These are phyloP conservation scores for Candida nitratophila DNA, from an alignment of 805 yeast genomes.

Conservation along the genomic window DNA sequence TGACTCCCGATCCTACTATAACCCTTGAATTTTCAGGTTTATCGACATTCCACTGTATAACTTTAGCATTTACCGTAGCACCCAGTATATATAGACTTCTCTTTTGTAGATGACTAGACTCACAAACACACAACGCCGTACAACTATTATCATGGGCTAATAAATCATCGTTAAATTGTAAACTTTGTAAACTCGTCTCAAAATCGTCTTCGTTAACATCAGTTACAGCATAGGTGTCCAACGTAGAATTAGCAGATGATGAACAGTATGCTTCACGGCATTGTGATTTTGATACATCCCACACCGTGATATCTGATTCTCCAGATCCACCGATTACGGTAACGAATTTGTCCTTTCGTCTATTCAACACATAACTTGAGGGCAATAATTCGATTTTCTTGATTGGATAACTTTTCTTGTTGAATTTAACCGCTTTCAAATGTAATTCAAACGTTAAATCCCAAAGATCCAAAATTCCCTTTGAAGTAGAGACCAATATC, in stretches of 20 bases:
- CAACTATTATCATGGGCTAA: conserved; percentile 14
- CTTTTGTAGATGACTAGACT: conserved; percentile 4
- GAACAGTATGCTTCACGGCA: conserved; percentile 33
- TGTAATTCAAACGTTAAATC: conserved; percentile 62
- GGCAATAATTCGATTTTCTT: conserved; percentile 40
- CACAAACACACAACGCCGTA: conserved; percentile 13
- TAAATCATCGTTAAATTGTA: neutral
- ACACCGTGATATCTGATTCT: conserved; percentile 52
- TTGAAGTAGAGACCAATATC: conserved; percentile 67
- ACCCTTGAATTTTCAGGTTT: conserved; percentile 25
- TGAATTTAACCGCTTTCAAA: conserved; percentile 57
- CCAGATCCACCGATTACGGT: conserved; percentile 65
- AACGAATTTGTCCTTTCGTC: conserved; percentile 35
- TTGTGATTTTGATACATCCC: conserved; percentile 65
- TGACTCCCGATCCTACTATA: conserved; percentile 12
- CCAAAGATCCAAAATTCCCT: conserved; percentile 75
- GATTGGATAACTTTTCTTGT: conserved; percentile 35
- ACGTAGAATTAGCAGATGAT: conserved; percentile 15
- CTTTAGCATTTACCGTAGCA: conserved; percentile 13
- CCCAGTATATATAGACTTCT: conserved; percentile 7
- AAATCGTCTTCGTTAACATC: neutral
- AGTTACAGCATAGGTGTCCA: conserved; percentile 12
- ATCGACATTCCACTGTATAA: conserved; percentile 33
- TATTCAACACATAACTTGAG: conserved; percentile 23
- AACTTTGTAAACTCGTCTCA: neutral